Percentiles rank a stretch among this genome's conserved stretches.
phyloP scores from a whole-genome alignment of 1,284 basidiomycete species.

The Cystobasidium slooffiae region DNA sequence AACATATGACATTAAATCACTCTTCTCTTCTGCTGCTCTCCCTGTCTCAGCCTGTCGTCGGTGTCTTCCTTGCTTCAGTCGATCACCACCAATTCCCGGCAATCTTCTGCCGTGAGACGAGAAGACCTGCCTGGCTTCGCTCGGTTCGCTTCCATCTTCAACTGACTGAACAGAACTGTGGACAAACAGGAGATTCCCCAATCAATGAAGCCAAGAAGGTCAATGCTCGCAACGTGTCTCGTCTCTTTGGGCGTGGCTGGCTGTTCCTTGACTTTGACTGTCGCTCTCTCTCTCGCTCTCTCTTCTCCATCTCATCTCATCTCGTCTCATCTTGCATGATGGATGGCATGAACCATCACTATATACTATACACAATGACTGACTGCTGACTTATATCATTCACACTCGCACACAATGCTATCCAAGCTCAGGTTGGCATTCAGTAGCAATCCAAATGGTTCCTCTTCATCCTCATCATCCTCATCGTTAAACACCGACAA shows the following conservation, averaged over 20 bases:
- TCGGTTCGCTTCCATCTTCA: too few relatives aligned
- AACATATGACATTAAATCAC: neutral
- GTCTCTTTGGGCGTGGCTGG: neutral
- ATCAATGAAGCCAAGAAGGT: neutral
- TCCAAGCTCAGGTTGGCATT: constrained; percentile 31
- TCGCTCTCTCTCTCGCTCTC: neutral
- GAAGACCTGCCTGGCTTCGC: too few relatives aligned
- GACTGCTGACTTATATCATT: constrained; percentile 1
- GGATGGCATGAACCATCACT: too few relatives aligned
- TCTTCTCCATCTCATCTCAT: neutral
- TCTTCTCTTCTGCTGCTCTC: too few relatives aligned
- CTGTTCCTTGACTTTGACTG: neutral
- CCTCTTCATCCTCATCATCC: neutral
- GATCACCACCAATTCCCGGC: too few relatives aligned
- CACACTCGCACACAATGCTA: constrained; percentile 6
- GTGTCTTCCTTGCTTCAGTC: too few relatives aligned
- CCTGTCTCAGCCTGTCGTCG: too few relatives aligned
- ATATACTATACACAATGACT: neutral
- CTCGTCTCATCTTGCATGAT: too few relatives aligned
- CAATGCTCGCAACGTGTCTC: constrained; percentile 16
- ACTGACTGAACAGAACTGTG: too few relatives aligned
- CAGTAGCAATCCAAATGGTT: neutral
- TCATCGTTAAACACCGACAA: neutral
- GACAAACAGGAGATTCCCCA: too few relatives aligned
- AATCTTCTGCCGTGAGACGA: too few relatives aligned